Conservation (phyloP, 495 filamentous ascomycete genomes). For the Hypoxylon crocopeplum region DNA sequence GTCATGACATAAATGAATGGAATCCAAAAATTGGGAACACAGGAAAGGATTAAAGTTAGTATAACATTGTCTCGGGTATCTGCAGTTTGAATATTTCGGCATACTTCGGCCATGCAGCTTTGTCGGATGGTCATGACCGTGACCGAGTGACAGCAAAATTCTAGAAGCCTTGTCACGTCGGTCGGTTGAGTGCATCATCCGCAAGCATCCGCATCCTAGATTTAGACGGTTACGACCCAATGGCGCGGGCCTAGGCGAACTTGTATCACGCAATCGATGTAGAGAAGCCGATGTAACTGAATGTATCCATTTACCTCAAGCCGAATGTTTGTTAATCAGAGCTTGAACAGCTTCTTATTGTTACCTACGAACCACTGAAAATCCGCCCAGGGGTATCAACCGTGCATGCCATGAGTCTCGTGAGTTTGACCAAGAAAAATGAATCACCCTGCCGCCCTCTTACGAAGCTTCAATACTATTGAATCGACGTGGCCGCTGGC, state of each 20-base stretch:
- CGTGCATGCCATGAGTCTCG: conserved; percentile 19
- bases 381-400: conserved; percentile 42
- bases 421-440: conserved; percentile 20
- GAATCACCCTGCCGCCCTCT: not conserved
- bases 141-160: too few species aligned
- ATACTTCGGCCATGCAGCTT: too few species aligned
- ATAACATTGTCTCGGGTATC: too few species aligned
- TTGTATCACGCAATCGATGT: conserved; percentile 30
- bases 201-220: conserved; percentile 14
- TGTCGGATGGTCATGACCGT: too few species aligned
- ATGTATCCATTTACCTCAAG: conserved; percentile 1
- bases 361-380: too few species aligned
- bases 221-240: conserved; percentile 9
- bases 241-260: conserved; percentile 27
- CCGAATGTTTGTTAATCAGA: not conserved
- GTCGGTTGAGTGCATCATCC: conserved; percentile 6
- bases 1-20: too few species aligned
- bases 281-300: not conserved
- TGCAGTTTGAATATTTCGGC: too few species aligned
- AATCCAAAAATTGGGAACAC: too few species aligned
- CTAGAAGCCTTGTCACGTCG: not conserved
- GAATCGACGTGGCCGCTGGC: conserved; percentile 13
- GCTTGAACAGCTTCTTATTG: too few species aligned
- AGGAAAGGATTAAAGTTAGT: too few species aligned
- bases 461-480: not conserved